Base-by-base conservation (phyloP, 2,329 filamentous ascomycete species). In the Fusarium nygamai region DNA sequence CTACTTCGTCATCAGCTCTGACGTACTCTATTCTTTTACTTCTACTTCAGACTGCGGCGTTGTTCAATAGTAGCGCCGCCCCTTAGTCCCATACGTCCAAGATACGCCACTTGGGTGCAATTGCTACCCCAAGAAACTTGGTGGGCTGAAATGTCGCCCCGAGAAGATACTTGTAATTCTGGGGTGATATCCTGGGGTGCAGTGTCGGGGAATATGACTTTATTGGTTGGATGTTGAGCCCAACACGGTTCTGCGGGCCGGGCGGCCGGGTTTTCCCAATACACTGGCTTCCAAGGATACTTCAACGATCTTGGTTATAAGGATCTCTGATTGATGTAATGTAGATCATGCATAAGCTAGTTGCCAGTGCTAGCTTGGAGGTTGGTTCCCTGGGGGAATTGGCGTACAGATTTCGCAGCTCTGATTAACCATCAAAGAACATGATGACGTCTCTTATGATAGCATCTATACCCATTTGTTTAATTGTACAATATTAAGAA, bases 401-500 rank as follows among this genome's bases (percentile, higher is more conserved):
- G 69, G 65, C 67, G 41, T 57, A 68, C 46, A 54, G 64, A 61
- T 73, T 63, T 75, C 27, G 39, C 58, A 24, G 43, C 56, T 67
- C 34, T 59, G 66, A 59, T 64, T 69, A 56, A 64, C 72, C 48
- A 44, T 62, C 63, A 60, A 50, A 69, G 60, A 69, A 67, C 54
- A 70, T 73, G 72, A 75, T 72, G 72, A 69, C 50, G 64, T 70
- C 64, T 69, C 41, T 68, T 20, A 75, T 64, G 63, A 74, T 73
- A 66, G 68, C 64, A 70, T 64, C 68, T 70, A 74, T 74, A 75
- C 72, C 72, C 72, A 73, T 74, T 74, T 75, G 64, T 67, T 70
- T 70, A 69, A 57, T 56, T 64, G 58, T 64, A 72, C 58, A 17
- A 59, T 61, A 63, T 57, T 36, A 60, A 43, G 44, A 46, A 48